Percentiles rank a stretch among this genome's conserved stretches.
phyloP scores from a whole-genome alignment of 441 rosid species.

The Mallotus japonicus region DNA sequence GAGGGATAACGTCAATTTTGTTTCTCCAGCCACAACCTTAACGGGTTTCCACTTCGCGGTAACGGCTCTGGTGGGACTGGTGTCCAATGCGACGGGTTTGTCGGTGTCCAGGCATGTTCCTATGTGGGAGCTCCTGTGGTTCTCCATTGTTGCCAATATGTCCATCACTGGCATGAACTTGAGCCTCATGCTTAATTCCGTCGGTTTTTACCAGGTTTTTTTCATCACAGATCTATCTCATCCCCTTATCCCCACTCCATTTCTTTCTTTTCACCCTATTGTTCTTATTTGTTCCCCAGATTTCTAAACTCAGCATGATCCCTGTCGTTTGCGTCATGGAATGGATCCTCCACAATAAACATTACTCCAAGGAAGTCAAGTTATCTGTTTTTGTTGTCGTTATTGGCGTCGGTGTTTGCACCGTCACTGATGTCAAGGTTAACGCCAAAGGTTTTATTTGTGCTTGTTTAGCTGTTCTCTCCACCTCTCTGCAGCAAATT shows the following conservation, averaged over 20 bases:
- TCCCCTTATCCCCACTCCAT: neutral
- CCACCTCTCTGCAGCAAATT: conserved; percentile 92
- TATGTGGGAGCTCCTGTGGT: conserved; percentile 96
- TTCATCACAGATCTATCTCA: too few species aligned
- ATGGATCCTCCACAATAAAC: conserved; percentile 82
- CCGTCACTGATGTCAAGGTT: conserved; percentile 92
- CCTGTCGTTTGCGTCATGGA: conserved; percentile 96
- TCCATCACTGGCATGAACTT: conserved; percentile 96
- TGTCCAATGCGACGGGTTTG: conserved; percentile 88
- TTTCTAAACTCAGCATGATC: conserved; percentile 95
- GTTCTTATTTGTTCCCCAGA: conserved; percentile 32
- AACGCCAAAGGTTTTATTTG: conserved; percentile 86
- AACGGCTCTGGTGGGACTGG: conserved; percentile 85
- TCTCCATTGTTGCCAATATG: conserved; percentile 73
- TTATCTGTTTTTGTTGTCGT: conserved; percentile 85
- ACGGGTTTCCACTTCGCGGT: conserved; percentile 94
- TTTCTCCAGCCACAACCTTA: conserved; percentile 67
- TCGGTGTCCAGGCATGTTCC: conserved; percentile 81
- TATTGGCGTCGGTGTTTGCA: conserved; percentile 90
- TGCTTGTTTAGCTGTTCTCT: conserved; percentile 73
- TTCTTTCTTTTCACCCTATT: neutral
- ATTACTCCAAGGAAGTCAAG: conserved; percentile 77
- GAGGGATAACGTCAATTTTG: neutral
- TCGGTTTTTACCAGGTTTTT: conserved; percentile 83
- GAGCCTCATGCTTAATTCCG: conserved; percentile 95